These are phyloP conservation scores for Coelastrella sp. DNA, from an alignment of 139 green algal species.

Conservation along the genomic window DNA sequence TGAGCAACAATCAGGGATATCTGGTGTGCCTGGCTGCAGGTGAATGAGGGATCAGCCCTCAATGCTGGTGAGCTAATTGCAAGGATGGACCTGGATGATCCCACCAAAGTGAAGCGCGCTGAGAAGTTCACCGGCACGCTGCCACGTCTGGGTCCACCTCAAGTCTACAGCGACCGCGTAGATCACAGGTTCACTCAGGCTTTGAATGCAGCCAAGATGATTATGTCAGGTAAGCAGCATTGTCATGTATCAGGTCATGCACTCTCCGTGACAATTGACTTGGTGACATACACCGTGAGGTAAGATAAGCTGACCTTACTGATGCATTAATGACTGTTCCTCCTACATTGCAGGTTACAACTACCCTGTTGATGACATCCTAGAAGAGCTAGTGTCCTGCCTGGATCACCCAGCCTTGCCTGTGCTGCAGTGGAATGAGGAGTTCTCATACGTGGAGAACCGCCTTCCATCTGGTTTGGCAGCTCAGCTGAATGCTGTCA, in stretches of 20 bases:
- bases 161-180: slow-evolving; percentile 53
- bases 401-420: slow-evolving; percentile 85
- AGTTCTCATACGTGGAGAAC: slow-evolving; percentile 75
- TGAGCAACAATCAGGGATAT: too few relatives aligned
- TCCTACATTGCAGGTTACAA: slow-evolving; percentile 74
- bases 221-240: slow-evolving; percentile 77
- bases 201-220: slow-evolving; percentile 63
- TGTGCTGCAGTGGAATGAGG: slow-evolving; percentile 87
- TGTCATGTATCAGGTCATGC: too few relatives aligned
- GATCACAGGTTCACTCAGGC: slow-evolving; percentile 69
- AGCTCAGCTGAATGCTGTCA: slow-evolving; percentile 61
- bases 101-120: slow-evolving; percentile 51
- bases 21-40: too few relatives aligned
- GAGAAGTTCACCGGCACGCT: slow-evolving; percentile 73
- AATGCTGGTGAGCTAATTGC: slow-evolving; percentile 86
- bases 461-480: slow-evolving; percentile 70
- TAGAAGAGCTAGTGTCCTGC: slow-evolving; percentile 75
- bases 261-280: too few relatives aligned
- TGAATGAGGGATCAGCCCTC: slow-evolving; percentile 84
- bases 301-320: too few relatives aligned
- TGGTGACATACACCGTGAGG: too few relatives aligned
- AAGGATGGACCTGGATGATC: slow-evolving; percentile 73
- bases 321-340: not conserved
- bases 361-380: slow-evolving; percentile 68
- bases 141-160: slow-evolving; percentile 77